Percentiles rank a stretch among this genome's conserved stretches.
Conservation (phyloP, 2,329 filamentous ascomycete genomes). For the Botrytis fabae region DNA sequence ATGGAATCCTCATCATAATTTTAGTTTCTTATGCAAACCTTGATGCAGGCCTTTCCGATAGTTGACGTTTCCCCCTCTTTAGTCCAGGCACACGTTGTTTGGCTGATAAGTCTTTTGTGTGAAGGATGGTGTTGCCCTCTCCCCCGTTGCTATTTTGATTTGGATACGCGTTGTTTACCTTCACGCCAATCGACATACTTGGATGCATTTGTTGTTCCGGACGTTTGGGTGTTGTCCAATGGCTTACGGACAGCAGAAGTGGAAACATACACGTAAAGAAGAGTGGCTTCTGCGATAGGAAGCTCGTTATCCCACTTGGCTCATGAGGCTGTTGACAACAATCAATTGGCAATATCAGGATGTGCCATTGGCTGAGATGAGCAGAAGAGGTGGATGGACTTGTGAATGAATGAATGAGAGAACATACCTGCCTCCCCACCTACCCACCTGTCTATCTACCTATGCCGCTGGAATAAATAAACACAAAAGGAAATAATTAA, state of each 20-base stretch:
- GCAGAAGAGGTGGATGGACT: neutral
- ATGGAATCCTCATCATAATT: neutral
- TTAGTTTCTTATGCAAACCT: neutral
- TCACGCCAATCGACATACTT: neutral
- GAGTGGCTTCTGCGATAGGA: neutral
- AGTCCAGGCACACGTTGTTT: neutral
- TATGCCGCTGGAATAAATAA: neutral
- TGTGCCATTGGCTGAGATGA: neutral
- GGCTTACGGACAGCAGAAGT: constrained; percentile 3
- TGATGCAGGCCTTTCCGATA: neutral
- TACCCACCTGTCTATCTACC: no score
- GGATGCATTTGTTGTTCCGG: constrained; percentile 2
- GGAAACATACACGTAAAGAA: neutral
- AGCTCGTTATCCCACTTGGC: neutral
- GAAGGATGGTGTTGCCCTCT: no score
- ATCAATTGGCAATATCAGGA: neutral
- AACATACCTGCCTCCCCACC: neutral
- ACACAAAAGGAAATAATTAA: neutral
- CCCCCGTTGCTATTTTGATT: constrained; percentile 12
- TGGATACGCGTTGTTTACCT: neutral
- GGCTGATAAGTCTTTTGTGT: neutral
- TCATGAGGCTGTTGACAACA: neutral
- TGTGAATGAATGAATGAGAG: neutral
- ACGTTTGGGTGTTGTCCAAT: neutral
- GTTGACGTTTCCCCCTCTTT: neutral